Base-by-base conservation (phyloP, 345 rosid species). In the Rhodamnia rubescens region DNA sequence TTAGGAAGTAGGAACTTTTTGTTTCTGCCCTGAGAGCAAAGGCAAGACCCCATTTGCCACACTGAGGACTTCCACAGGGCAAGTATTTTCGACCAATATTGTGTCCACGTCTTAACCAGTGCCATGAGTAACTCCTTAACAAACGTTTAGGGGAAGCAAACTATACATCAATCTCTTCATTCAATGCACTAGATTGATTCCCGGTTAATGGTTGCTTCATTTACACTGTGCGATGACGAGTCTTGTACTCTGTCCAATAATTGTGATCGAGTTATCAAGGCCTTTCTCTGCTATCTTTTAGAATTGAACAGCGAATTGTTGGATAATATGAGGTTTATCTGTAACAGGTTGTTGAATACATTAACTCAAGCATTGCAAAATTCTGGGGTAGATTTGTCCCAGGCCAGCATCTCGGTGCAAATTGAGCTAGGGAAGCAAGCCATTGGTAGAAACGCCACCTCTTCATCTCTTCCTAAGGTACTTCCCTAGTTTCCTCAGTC, bases 381-480 rank as follows among this genome's bases (percentile, higher is more conserved):
- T 81, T 93, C 98, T 55, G 99, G 99, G 84, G 98, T 97, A 58
- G 99, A 97, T 89, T 90, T 97, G 80, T 92, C 99, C 20, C 89
- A 91, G 89, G 98, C 99, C 87, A 96, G 88, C 91, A 89, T 97
- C 86, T 95, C 99, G 10, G 98, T 97, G 82, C 93, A 97, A 86
- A 95, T 97, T 13, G 95, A 96, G 85, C 90, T 97, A 1, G 98
- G 98, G 80, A 97, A 97, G 90, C 94, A 88, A 84, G 86, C 88
- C 21, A 87, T 57, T 52, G 26, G 85, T 8, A 69, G 78, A 51
- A 64, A 87, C 18, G 55, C 85, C 74, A 83, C 89, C 47, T 83
- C 84, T 50, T 55, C 89, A 53, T 88, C 92, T 58, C 85, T 78
- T 18, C 13, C 86, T 42, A 92, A 90, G 92, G 93, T 93, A 74